Conservation (phyloP, 176 grass and related monocot species). For the Juncus inflexus region DNA sequence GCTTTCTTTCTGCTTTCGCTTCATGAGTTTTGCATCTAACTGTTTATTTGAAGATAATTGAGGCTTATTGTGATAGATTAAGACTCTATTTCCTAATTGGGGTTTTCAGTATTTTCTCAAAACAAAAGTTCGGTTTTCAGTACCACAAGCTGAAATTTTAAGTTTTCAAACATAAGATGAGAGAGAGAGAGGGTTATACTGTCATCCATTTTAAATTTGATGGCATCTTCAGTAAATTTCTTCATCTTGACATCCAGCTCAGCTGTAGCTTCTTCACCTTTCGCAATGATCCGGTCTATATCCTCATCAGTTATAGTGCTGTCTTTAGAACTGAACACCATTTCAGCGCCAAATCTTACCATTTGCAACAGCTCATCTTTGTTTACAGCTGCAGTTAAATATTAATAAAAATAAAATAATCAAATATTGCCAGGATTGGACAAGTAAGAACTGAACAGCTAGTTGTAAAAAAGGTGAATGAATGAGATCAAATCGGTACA, state of each 20-base stretch:
- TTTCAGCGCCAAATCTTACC: slow-evolving; percentile 98
- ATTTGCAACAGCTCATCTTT: slow-evolving; percentile 98
- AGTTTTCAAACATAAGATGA: slow-evolving; percentile 3
- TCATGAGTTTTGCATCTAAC: too few species aligned
- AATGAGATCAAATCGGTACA: background rate
- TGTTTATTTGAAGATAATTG: too few species aligned
- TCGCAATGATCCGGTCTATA: slow-evolving; percentile 93
- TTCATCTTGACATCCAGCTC: slow-evolving; percentile 99
- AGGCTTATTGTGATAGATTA: too few species aligned
- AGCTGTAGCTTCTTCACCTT: slow-evolving; percentile 95
- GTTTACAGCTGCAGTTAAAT: slow-evolving; percentile 76
- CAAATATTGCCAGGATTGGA: background rate
- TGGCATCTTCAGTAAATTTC: slow-evolving; percentile 98
- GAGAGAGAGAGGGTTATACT: slow-evolving; percentile 45
- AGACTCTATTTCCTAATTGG: too few species aligned
- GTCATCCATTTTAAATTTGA: slow-evolving; percentile 99
- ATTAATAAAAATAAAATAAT: slow-evolving; percentile 26
- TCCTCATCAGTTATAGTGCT: slow-evolving; percentile 98
- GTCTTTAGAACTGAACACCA: slow-evolving; percentile 98
- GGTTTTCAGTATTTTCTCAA: background rate
- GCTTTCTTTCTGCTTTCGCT: too few species aligned
- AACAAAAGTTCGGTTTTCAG: background rate
- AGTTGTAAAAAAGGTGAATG: background rate
- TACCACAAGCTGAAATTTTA: background rate
- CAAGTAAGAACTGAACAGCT: too few species aligned